Evolutionary conservation across 768 basidiomycete genomes (phyloP), one percentile per base, ranked within the genome.

Genomic region (Boletus sp.): DNA sequence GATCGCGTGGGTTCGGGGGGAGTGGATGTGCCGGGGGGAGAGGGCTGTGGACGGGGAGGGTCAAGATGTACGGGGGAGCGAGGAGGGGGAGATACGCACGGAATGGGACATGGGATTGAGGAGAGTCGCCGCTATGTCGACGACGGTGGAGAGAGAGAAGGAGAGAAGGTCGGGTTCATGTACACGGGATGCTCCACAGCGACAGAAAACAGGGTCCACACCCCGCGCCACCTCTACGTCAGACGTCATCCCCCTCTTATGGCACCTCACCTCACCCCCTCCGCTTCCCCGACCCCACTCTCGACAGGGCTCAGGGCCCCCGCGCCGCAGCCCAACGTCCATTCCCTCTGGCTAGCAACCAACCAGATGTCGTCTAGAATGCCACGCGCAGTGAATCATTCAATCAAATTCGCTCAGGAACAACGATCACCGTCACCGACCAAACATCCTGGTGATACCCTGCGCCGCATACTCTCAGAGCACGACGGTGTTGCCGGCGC

Each of bases 121-220:
- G 27, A 42, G 23, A 15, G 43, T 13, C 43, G 17, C n/a, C 8
- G 17, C 3, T 7, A 21, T 23, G 39, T 40, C 39, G 23, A 25
- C 23, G n/a, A 32, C 19, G 45, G 32, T 13, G 54, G 30, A 35
- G 54, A 33, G 42, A 23, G 38, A 51, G 30, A 47, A 60, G 44
- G 46, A 55, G 54, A 50, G 35, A 57, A 53, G 54, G 49, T 44
- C 51, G 46, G 50, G 53, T 47, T 61, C 59, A 68, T 65, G 64
- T 59, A 71, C 68, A 66, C 67, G 58, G 58, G 47, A 58, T 8
- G 68, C 68, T 70, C 68, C 68, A 70, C 68, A 70, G 53, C 60
- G 62, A 68, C 63, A 59, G 5, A 70, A 69, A 72, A 70, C 66
- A 64, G 68, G 68, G 68, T 72, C 17, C 66, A 58, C 58, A 59